A percentile compares a stretch with the other conserved stretches of the same genome.
Evolutionary conservation across 2,329 filamentous ascomycete genomes (phyloP).

Genomic region (Colletotrichum chrysophilum): DNA sequence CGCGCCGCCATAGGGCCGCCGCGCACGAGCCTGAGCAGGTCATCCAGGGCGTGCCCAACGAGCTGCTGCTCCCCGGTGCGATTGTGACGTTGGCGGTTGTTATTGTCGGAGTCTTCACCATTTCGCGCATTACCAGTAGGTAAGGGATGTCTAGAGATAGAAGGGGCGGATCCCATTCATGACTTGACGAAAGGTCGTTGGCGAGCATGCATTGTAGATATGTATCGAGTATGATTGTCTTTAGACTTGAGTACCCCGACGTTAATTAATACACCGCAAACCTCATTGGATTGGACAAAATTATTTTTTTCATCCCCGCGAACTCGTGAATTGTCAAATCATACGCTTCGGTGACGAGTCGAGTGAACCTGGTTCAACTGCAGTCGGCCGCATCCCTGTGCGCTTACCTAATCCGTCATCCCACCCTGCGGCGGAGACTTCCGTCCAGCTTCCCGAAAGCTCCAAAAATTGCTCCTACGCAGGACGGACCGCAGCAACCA

Average conservation of each 20-base stretch:
- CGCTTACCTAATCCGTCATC: constrained; percentile 9
- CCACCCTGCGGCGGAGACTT: background rate
- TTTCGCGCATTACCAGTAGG: constrained; percentile 71
- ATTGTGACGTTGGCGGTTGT: constrained; percentile 95
- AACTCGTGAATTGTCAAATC: background rate
- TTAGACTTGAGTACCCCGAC: constrained; percentile 23
- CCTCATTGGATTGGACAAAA: background rate
- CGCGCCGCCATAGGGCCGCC: constrained; percentile 41
- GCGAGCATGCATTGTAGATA: constrained; percentile 34
- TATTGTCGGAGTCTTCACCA: constrained; percentile 90
- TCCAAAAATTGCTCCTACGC: constrained; percentile 23
- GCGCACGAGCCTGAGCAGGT: constrained; percentile 71
- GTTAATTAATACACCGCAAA: constrained; percentile 21
- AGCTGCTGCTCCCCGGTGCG: constrained; percentile 89
- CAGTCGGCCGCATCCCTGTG: background rate
- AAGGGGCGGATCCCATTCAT: constrained; percentile 29
- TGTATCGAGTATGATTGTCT: constrained; percentile 27
- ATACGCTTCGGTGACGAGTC: background rate
- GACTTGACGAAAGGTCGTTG: constrained; percentile 38
- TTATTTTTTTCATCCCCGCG: background rate
- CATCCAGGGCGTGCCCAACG: constrained; percentile 91
- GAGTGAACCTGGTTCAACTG: background rate
- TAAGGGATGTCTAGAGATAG: constrained; percentile 34
- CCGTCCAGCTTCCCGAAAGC: constrained; percentile 7
- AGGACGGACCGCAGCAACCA: constrained; percentile 35